These are phyloP conservation scores for Aspergillus brunneoviolaceus DNA, from an alignment of 2,329 filamentous ascomycete genomes.

Conservation along the genomic window DNA sequence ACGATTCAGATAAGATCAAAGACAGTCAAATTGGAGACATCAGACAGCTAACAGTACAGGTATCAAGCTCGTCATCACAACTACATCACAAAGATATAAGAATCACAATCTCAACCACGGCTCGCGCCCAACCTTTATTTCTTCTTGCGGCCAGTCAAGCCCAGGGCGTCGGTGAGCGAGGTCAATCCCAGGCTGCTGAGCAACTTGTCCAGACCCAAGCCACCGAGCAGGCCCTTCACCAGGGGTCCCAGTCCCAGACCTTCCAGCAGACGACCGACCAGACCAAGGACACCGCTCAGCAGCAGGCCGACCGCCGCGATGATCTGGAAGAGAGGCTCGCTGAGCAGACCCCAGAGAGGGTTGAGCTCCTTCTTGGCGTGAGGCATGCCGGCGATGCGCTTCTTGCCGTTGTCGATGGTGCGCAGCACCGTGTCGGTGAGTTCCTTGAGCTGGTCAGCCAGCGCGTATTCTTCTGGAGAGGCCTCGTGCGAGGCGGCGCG, in stretches of 20 bases:
- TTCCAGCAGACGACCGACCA: conserved; percentile 77
- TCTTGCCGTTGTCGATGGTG: conserved; percentile 84
- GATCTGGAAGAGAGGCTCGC: conserved; percentile 87
- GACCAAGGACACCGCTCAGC: conserved; percentile 76
- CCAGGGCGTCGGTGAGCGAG: conserved; percentile 40
- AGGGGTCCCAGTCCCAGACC: conserved; percentile 80
- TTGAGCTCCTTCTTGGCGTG: conserved; percentile 94
- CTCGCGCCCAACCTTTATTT: conserved; percentile 25
- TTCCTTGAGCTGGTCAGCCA: conserved; percentile 82
- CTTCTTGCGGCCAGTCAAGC: conserved; percentile 50
- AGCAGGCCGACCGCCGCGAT: conserved; percentile 83
- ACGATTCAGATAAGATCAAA: background rate
- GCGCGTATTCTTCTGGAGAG: conserved; percentile 76
- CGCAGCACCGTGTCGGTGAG: conserved; percentile 77
- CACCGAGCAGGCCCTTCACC: conserved; percentile 72
- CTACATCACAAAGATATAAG: background rate
- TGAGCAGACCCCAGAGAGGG: conserved; percentile 73
- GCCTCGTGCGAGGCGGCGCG: conserved; percentile 73
- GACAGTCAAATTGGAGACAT: background rate
- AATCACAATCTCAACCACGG: background rate
- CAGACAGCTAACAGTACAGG: background rate
- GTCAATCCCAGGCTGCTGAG: conserved; percentile 54
- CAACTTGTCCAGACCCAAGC: conserved; percentile 64
- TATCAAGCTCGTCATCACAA: background rate
- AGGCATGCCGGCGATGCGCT: conserved; percentile 86